Conservation (phyloP, 139 green algal species). For the Diplosphaera chodatii region DNA sequence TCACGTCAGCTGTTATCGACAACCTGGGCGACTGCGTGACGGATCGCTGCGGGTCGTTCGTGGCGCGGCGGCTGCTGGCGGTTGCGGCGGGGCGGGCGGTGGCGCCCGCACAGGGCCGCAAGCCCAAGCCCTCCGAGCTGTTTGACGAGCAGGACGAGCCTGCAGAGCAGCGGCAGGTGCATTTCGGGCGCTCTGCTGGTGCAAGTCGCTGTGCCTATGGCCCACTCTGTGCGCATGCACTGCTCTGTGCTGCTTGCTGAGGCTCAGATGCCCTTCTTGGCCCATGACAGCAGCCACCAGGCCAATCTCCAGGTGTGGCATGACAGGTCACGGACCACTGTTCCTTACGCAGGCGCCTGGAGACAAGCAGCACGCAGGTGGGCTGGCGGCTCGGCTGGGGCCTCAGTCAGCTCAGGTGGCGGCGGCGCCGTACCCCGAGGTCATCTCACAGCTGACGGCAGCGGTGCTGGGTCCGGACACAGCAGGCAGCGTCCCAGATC, state of each 20-base stretch:
- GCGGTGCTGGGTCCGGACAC: conserved; percentile 35
- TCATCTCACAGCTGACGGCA: conserved; percentile 23
- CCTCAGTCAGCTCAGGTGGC: neutral
- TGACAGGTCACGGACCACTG: too few species aligned
- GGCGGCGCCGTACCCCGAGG: conserved; percentile 17
- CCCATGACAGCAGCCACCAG: too few species aligned
- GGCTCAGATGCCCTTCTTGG: too few species aligned
- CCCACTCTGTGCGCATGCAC: too few species aligned
- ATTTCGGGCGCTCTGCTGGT: too few species aligned
- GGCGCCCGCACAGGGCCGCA: conserved; percentile 22
- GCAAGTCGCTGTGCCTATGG: neutral
- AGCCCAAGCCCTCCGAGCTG: conserved; percentile 9
- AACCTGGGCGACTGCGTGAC: conserved; percentile 48
- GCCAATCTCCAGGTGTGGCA: too few species aligned
- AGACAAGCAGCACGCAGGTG: conserved; percentile 4
- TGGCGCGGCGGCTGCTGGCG: conserved; percentile 55
- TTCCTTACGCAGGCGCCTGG: neutral
- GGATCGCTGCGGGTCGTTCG: conserved; percentile 52
- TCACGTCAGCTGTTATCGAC: conserved; percentile 20
- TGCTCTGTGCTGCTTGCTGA: too few species aligned
- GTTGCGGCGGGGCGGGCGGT: conserved; percentile 49
- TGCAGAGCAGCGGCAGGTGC: neutral
- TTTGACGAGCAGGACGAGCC: neutral
- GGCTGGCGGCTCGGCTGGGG: conserved; percentile 25
- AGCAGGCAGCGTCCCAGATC: conserved; percentile 20